Conservation (phyloP, 192 early-diverging fungal species). For the Rhizophagus sp. region DNA sequence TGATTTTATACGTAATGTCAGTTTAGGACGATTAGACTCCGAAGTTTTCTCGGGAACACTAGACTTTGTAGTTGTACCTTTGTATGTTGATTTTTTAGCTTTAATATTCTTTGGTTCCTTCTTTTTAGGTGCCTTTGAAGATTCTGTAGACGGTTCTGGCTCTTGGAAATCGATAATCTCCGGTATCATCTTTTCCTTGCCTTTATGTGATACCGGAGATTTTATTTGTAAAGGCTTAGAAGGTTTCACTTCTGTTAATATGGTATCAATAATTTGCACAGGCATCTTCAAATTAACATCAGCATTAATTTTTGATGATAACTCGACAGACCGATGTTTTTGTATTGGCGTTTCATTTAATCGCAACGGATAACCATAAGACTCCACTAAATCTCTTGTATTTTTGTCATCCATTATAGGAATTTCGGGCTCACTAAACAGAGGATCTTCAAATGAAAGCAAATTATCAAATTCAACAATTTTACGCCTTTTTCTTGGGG, state of each 20-base stretch:
- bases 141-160: background rate
- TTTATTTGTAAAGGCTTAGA: background rate
- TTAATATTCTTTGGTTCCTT: background rate
- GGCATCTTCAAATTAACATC: background rate
- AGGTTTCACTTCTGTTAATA: background rate
- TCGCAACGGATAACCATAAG: background rate
- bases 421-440: background rate
- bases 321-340: background rate
- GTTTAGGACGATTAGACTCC: background rate
- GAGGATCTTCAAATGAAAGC: background rate
- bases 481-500: constrained; percentile 9
- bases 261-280: background rate
- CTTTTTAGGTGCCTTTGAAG: background rate
- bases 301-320: background rate
- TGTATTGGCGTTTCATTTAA: background rate
- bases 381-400: background rate
- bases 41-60: background rate
- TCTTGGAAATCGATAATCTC: constrained; percentile 1
- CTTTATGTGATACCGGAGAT: background rate
- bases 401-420: background rate
- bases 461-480: background rate
- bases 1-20: constrained; percentile 20
- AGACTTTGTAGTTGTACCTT: background rate
- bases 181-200: constrained; percentile 7
- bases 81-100: background rate